phyloP scores from a whole-genome alignment of 306 rosid species.

The Trichosanthes truncata region DNA sequence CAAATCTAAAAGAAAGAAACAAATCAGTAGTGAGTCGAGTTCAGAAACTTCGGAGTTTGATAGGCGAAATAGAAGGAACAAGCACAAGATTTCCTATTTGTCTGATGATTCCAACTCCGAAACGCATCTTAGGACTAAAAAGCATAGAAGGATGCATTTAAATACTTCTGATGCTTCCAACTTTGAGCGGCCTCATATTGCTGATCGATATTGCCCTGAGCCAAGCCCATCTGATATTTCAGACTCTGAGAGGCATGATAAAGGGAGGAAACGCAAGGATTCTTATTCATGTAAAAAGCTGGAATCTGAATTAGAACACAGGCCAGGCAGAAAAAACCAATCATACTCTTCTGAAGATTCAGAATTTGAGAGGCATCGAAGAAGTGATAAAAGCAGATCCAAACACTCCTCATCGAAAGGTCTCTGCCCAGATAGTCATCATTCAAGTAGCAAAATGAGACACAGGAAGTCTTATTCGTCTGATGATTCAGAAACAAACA shows the following conservation, averaged over 20 bases:
- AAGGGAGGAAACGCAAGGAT: slow-evolving; percentile 5
- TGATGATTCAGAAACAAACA: slow-evolving; percentile 10
- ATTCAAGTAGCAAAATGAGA: not conserved
- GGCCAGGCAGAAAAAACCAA: slow-evolving; percentile 15
- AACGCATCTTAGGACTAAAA: slow-evolving; percentile 15
- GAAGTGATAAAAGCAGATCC: slow-evolving; percentile 23
- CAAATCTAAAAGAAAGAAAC: slow-evolving; percentile 40
- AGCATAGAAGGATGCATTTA: slow-evolving; percentile 13
- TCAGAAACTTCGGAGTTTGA: slow-evolving; percentile 33
- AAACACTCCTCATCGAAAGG: slow-evolving; percentile 13
- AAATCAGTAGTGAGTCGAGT: slow-evolving; percentile 26
- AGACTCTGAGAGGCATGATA: slow-evolving; percentile 18
- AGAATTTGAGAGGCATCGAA: slow-evolving; percentile 15
- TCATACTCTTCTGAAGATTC: slow-evolving; percentile 36
- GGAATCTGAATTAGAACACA: slow-evolving; percentile 12
- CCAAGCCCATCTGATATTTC: slow-evolving; percentile 36
- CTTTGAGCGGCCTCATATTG: slow-evolving; percentile 13
- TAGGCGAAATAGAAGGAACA: slow-evolving; percentile 17
- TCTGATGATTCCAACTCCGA: slow-evolving; percentile 12
- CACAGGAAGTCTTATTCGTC: not conserved
- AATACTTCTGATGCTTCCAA: slow-evolving; percentile 40
- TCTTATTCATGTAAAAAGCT: slow-evolving; percentile 8
- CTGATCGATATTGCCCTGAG: slow-evolving; percentile 20
- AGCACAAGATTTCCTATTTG: slow-evolving; percentile 5
- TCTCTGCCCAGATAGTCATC: not conserved